These are phyloP conservation scores for Hypoxylon sp. DNA, from an alignment of 2,329 filamentous ascomycete genomes.

Conservation along the genomic window DNA sequence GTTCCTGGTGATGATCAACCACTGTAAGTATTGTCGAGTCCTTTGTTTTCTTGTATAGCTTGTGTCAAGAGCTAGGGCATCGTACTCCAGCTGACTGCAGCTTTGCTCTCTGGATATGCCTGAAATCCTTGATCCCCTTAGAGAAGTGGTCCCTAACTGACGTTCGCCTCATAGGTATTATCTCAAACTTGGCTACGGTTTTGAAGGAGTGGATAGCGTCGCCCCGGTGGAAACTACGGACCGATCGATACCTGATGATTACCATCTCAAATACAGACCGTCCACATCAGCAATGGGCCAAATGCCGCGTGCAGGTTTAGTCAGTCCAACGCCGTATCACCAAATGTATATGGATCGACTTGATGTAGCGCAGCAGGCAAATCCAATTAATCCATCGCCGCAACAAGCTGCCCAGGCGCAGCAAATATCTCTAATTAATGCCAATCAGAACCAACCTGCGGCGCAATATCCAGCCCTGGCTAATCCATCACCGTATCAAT, in stretches of 20 bases:
- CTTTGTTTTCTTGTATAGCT: not conserved
- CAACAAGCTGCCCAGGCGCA: no score
- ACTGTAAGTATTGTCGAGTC: slow-evolving; percentile 20
- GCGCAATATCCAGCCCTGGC: not conserved
- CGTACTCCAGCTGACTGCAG: no score
- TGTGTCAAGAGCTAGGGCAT: no score
- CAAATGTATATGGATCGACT: no score
- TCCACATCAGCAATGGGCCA: not conserved
- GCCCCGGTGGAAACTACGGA: no score
- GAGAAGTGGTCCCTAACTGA: not conserved
- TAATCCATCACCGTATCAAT: not conserved
- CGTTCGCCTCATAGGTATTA: slow-evolving; percentile 53
- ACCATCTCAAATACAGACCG: slow-evolving; percentile 17
- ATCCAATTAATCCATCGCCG: no score
- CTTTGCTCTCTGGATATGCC: not conserved
- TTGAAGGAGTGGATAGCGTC: slow-evolving; percentile 47
- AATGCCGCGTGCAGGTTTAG: not conserved
- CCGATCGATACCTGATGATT: slow-evolving; percentile 1
- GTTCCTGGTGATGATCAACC: slow-evolving; percentile 45
- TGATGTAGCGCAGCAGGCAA: no score
- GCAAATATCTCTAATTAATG: no score
- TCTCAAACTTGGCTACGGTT: slow-evolving; percentile 52
- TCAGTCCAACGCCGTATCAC: no score
- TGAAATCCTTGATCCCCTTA: not conserved
- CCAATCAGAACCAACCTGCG: no score